Conservation (phyloP, 257 asterid species). For the Perilla frutescens region DNA sequence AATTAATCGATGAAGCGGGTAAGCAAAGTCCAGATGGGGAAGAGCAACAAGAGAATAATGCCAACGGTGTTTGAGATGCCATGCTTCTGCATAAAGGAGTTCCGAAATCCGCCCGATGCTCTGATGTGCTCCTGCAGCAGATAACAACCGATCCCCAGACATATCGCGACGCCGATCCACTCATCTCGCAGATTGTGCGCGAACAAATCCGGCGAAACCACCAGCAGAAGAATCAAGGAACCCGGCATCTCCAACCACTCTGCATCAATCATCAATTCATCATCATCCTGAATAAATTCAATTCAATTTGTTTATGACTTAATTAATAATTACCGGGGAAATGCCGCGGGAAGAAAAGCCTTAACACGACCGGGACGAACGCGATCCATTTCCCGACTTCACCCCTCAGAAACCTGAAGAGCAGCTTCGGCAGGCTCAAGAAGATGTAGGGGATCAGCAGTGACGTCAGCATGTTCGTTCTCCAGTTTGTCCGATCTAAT, state of each 20-base stretch:
- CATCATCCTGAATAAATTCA: too few relatives aligned
- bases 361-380: constrained; percentile 75
- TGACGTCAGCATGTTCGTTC: constrained; percentile 79
- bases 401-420: constrained; percentile 79
- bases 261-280: constrained; percentile 17
- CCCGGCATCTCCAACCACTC: constrained; percentile 98
- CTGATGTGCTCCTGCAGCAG: constrained; percentile 88
- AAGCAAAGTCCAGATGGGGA: constrained; percentile 80
- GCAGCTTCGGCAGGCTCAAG: constrained; percentile 63
- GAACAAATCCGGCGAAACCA: constrained; percentile 81
- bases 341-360: constrained; percentile 95
- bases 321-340: constrained; percentile 66
- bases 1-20: constrained; percentile 31
- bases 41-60: constrained; percentile 69
- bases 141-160: constrained; percentile 78
- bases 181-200: constrained; percentile 58
- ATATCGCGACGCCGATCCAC: constrained; percentile 68
- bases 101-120: constrained; percentile 89
- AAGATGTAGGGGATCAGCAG: constrained; percentile 84
- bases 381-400: constrained; percentile 94
- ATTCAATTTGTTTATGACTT: too few relatives aligned
- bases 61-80: constrained; percentile 92
- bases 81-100: constrained; percentile 79
- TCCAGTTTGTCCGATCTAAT: constrained; percentile 96
- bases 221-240: constrained; percentile 80